These are phyloP conservation scores for Talaromyces adpressus DNA, from an alignment of 495 filamentous ascomycete genomes.

Conservation along the genomic window DNA sequence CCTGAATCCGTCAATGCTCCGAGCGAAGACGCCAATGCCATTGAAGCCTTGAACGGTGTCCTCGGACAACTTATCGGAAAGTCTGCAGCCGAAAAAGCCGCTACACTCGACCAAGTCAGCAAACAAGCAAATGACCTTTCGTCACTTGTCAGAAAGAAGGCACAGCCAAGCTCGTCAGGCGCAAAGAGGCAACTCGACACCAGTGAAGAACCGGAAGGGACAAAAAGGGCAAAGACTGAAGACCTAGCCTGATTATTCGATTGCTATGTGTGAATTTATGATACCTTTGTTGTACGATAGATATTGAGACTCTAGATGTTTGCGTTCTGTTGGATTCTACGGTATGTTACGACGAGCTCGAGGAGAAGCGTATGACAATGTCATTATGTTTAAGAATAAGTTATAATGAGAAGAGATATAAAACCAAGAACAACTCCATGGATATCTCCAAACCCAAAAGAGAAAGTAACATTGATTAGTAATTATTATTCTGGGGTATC, in stretches of 20 bases:
- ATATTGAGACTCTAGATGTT: not conserved
- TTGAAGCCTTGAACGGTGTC: slow-evolving; percentile 54
- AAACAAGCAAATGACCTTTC: slow-evolving; percentile 81
- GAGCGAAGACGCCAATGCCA: slow-evolving; percentile 34
- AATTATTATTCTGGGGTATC: slow-evolving; percentile 1
- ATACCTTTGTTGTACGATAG: slow-evolving; percentile 2
- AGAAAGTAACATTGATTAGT: not conserved
- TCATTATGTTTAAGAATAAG: not conserved
- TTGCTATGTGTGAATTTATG: not conserved
- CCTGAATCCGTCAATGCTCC: slow-evolving; percentile 56
- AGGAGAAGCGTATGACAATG: not conserved
- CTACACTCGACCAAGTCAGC: slow-evolving; percentile 67
- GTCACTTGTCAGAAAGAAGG: slow-evolving; percentile 69
- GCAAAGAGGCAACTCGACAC: slow-evolving; percentile 1
- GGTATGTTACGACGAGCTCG: not conserved
- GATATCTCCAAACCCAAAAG: not conserved
- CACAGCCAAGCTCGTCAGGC: slow-evolving; percentile 3
- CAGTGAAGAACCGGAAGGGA: slow-evolving; percentile 20
- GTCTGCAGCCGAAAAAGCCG: slow-evolving; percentile 51
- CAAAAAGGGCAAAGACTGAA: slow-evolving; percentile 25
- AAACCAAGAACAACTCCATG: not conserved
- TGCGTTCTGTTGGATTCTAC: not conserved
- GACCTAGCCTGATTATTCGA: not conserved
- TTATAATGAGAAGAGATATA: not conserved
- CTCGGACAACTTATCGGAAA: slow-evolving; percentile 69